These are phyloP conservation scores for Taiozyma sp. DNA, from an alignment of 1,139 yeast species.

Conservation along the genomic window DNA sequence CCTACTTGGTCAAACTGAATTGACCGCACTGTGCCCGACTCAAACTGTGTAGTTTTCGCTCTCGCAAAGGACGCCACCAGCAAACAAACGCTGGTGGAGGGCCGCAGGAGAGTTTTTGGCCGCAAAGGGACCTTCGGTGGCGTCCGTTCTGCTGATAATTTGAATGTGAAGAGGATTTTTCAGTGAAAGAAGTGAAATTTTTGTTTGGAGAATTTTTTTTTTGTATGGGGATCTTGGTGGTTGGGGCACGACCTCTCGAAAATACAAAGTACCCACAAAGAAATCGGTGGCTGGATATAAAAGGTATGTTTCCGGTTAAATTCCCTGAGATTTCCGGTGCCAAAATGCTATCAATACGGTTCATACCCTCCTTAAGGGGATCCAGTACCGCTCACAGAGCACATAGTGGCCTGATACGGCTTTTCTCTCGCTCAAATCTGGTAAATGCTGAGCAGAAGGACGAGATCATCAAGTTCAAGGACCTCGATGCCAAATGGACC, in stretches of 20 bases:
- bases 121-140: background rate
- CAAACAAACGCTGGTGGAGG: background rate
- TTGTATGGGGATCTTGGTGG: background rate
- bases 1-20: conserved; percentile 14
- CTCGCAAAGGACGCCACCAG: conserved; percentile 14
- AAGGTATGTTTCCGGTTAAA: no score
- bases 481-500: conserved; percentile 33
- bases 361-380: background rate
- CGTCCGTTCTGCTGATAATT: background rate
- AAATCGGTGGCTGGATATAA: no score
- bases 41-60: conserved; percentile 24
- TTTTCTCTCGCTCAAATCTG: background rate
- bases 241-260: background rate
- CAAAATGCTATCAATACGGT: background rate
- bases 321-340: background rate
- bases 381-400: conserved; percentile 1
- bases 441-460: background rate
- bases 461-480: conserved; percentile 4
- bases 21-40: conserved; percentile 21
- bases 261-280: no score
- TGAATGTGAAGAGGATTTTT: background rate
- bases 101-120: background rate
- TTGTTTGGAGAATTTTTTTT: no score
- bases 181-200: background rate
- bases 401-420: conserved; percentile 11